These are phyloP conservation scores for Smittium mucronatum DNA, from an alignment of 371 early-diverging fungal genomes.

Conservation along the genomic window DNA sequence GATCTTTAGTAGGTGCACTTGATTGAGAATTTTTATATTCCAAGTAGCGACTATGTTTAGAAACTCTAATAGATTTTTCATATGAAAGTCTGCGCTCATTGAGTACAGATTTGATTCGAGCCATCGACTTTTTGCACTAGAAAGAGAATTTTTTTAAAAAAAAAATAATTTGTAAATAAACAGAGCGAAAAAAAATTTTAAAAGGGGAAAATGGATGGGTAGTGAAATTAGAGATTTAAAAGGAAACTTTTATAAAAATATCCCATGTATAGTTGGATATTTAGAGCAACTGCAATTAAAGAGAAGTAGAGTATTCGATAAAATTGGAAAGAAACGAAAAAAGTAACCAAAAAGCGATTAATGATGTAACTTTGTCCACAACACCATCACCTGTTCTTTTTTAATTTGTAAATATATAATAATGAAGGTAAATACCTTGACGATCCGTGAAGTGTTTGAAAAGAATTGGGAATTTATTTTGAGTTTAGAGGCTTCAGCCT, in stretches of 20 bases:
- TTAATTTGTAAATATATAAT: no score
- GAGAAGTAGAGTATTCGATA: no score
- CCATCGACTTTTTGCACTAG: slow-evolving; percentile 84
- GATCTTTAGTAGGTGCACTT: no score
- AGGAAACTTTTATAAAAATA: no score
- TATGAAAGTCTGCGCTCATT: slow-evolving; percentile 57
- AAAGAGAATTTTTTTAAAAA: slow-evolving; percentile 18
- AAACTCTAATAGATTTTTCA: slow-evolving; percentile 18
- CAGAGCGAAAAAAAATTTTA: background rate
- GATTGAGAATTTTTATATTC: slow-evolving; percentile 9
- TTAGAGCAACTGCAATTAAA: no score
- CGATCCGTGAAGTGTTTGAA: slow-evolving; percentile 54
- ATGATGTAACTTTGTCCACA: no score
- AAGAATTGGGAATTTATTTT: slow-evolving; percentile 46
- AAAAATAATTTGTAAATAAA: slow-evolving; percentile 1
- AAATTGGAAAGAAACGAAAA: no score
- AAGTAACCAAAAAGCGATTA: no score
- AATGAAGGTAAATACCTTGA: slow-evolving; percentile 61
- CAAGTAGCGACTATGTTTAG: slow-evolving; percentile 11
- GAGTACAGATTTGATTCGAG: slow-evolving; percentile 79
- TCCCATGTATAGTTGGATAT: no score
- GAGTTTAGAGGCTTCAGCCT: slow-evolving; percentile 65
- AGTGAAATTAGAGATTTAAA: background rate
- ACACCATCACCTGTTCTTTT: no score
- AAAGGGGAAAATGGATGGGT: background rate